These are phyloP conservation scores for Rhodofomes roseus DNA, from an alignment of 1,284 basidiomycete genomes.

Conservation along the genomic window DNA sequence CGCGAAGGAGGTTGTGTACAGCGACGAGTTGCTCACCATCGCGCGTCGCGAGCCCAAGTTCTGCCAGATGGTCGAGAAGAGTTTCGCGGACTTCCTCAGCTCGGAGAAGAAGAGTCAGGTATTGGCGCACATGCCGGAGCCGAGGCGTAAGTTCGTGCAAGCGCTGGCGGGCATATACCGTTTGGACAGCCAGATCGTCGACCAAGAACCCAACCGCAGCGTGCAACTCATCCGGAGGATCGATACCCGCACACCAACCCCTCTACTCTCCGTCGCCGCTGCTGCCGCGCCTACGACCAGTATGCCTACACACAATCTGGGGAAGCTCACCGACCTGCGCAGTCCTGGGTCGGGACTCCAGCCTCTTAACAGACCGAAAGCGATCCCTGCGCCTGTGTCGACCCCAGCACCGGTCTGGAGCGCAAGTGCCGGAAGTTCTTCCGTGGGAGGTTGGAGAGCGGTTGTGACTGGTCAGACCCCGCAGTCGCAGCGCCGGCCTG, in stretches of 20 bases:
- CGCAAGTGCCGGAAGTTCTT: conserved; percentile 3
- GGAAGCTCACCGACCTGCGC: conserved; percentile 57
- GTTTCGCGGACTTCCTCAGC: conserved; percentile 72
- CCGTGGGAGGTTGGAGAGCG: conserved; percentile 35
- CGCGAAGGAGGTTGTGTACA: conserved; percentile 46
- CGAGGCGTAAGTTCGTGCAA: conserved; percentile 76
- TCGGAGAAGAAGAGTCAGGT: conserved; percentile 71
- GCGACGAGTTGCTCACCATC: conserved; percentile 57
- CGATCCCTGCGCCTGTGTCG: conserved; percentile 15
- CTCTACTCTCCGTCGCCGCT: conserved; percentile 55
- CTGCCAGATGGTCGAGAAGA: conserved; percentile 69
- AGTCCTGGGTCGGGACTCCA: conserved; percentile 17
- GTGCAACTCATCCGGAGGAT: conserved; percentile 78
- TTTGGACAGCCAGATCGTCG: conserved; percentile 80
- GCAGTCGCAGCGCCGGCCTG: conserved; percentile 15
- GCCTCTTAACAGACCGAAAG: conserved; percentile 18
- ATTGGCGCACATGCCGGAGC: conserved; percentile 77
- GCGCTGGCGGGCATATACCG: conserved; percentile 76
- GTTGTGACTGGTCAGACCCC: conserved; percentile 26
- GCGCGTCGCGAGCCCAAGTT: conserved; percentile 66
- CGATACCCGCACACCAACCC: conserved; percentile 74
- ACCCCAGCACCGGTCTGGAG: conserved; percentile 8
- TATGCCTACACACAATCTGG: conserved; percentile 35
- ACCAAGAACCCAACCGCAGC: conserved; percentile 77
- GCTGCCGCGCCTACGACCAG: conserved; percentile 22